Conservation (phyloP, 2,329 filamentous ascomycete genomes). For the Venturia pyrina region DNA sequence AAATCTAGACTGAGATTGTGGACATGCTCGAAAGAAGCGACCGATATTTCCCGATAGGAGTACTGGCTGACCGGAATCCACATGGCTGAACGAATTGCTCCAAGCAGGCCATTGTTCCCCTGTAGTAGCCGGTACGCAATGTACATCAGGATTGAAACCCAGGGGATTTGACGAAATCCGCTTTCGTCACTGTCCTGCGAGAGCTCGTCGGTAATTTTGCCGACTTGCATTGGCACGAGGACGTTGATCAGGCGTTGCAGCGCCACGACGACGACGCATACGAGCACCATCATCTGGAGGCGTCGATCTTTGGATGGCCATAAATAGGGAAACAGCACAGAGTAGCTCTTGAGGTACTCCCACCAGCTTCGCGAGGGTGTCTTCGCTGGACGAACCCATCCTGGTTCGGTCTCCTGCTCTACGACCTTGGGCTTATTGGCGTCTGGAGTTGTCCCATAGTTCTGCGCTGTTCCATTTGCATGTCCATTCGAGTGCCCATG, state of each 20-base stretch:
- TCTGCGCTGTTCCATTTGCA: neutral
- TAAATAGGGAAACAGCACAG: slow-evolving; percentile 88
- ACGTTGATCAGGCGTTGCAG: slow-evolving; percentile 78
- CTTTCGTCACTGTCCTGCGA: slow-evolving; percentile 34
- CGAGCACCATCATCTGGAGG: slow-evolving; percentile 67
- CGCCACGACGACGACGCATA: slow-evolving; percentile 74
- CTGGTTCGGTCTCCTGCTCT: slow-evolving; percentile 38
- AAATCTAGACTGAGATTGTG: slow-evolving; percentile 93
- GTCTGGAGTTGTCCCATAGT: neutral
- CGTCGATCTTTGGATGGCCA: slow-evolving; percentile 77
- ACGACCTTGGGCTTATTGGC: neutral
- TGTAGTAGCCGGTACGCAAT: slow-evolving; percentile 74
- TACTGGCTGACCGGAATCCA: slow-evolving; percentile 98
- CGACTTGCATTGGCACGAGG: slow-evolving; percentile 72
- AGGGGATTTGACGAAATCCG: slow-evolving; percentile 48
- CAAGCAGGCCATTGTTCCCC: slow-evolving; percentile 78
- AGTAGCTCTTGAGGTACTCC: slow-evolving; percentile 89
- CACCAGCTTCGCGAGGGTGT: slow-evolving; percentile 86
- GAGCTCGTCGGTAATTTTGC: slow-evolving; percentile 66
- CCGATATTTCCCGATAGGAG: slow-evolving; percentile 87
- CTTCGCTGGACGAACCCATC: slow-evolving; percentile 82
- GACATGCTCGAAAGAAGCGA: slow-evolving; percentile 94
- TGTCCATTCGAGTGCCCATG: slow-evolving; percentile 6
- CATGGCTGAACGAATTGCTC: slow-evolving; percentile 68
- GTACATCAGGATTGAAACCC: slow-evolving; percentile 65